Base-by-base conservation (phyloP, 805 yeast genomes). In the Candida wancherniae region DNA sequence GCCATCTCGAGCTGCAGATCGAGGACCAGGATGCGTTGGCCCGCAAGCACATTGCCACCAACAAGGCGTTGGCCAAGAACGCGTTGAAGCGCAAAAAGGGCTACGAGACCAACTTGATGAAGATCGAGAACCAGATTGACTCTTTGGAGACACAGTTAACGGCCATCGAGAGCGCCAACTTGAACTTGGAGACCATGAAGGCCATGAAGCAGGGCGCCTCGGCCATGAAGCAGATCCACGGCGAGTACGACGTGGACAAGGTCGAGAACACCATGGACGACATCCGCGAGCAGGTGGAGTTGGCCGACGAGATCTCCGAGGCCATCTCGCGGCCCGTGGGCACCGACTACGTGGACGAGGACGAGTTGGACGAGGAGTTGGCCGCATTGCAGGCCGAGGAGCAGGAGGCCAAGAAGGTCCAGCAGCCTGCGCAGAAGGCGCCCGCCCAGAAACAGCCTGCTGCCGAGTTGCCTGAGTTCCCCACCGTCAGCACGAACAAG, bases 241-340 rank as follows among this genome's bases (percentile, higher is more conserved):
- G 87, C 43, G 95, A 87, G 51, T 78, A 92, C 67, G 81, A 92
- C 55, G 86, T 92, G 39, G 98, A 92, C 60, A 88, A 87, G 67
- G 97, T 92, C 24, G 98, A 92, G 56, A 83, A 80, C 48, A 90
- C 97, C 6, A 90, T 92, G 97, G 98, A 92, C 58, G 95, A 90
- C 40, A 86, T 94, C 42, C 77, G 97, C 47, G 98, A 92, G 56
- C 97, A 92, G 61, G 94, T 90, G 31, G 96, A 90, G 50, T 68
- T 85, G 50, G 84, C 95, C 24, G 96, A 87, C 45, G 98, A 92
- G 67, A 87, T 92, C 33, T 80, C 94, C 28, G 96, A 92, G 36
- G 97, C 98, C 22, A 87, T 92, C 36, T 82, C 95, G 28, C 77
- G 95, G 62, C 96, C 98, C 5, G 73, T 92, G 44, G 94, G 94